These are phyloP conservation scores for Salix udensis DNA, from an alignment of 345 rosid species.

Conservation along the genomic window DNA sequence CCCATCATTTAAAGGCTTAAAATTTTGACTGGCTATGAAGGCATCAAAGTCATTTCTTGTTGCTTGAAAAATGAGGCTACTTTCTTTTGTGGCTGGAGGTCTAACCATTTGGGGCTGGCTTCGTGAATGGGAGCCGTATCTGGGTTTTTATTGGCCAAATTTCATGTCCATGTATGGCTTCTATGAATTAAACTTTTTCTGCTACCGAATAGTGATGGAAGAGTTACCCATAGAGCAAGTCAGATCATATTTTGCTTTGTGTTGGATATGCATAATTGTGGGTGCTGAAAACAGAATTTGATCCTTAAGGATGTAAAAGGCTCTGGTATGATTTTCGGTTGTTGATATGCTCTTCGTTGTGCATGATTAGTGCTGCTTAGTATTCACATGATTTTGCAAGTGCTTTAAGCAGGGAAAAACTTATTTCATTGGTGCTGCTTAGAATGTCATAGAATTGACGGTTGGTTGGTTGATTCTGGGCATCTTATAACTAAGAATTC, in stretches of 20 bases:
- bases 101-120: not conserved
- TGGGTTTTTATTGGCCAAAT: not conserved
- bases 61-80: not conserved
- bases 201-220: not conserved
- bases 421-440: not conserved
- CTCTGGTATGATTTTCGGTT: not conserved
- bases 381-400: not conserved
- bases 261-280: not conserved
- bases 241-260: not conserved
- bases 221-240: not conserved
- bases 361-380: not conserved
- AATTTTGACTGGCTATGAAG: not conserved
- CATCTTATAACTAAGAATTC: not conserved
- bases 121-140: not conserved
- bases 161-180: not conserved
- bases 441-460: conserved; percentile 1
- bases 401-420: not conserved
- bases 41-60: not conserved
- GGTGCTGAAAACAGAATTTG: not conserved
- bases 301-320: not conserved
- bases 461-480: not conserved
- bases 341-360: not conserved
- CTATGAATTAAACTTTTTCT: conserved; percentile 4
- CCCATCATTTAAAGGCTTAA: not conserved
- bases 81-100: not conserved